These are phyloP conservation scores for Puccinia coronata DNA, from an alignment of 1,284 basidiomycete species.

Conservation along the genomic window DNA sequence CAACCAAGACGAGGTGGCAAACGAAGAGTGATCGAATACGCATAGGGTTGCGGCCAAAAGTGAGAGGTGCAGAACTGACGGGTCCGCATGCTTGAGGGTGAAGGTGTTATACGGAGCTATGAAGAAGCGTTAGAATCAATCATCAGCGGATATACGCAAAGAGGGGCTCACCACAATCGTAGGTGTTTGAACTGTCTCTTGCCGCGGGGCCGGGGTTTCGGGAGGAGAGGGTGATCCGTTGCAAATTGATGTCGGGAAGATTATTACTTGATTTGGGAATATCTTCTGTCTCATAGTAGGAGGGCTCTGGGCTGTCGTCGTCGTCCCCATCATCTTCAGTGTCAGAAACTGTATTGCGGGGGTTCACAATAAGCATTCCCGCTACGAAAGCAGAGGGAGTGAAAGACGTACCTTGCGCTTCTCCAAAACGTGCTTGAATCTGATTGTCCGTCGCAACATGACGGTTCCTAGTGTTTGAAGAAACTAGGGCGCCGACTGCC, in stretches of 20 bases:
- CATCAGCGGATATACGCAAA: not conserved
- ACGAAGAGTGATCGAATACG: constrained; percentile 14
- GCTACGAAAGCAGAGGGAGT: not conserved
- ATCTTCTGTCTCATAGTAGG: no score
- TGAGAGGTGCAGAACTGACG: constrained; percentile 17
- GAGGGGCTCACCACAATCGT: not conserved
- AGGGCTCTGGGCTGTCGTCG: no score
- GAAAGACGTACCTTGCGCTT: not conserved
- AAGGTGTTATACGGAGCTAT: constrained; percentile 1
- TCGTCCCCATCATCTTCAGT: not conserved
- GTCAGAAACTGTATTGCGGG: not conserved
- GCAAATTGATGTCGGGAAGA: no score
- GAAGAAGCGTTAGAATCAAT: not conserved
- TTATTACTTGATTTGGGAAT: no score
- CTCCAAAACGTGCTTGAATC: not conserved
- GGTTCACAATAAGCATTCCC: not conserved
- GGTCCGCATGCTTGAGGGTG: constrained; percentile 6
- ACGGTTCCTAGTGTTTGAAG: not conserved
- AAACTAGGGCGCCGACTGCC: constrained; percentile 11
- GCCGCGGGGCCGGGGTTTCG: no score
- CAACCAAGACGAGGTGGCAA: constrained; percentile 30
- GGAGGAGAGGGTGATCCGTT: no score
- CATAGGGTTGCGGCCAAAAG: constrained; percentile 27
- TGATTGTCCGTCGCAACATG: not conserved
- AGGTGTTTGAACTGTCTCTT: not conserved